Evolutionary conservation across 371 early-diverging fungal species (phyloP).

Genomic region (Haplosporangium sp.): DNA sequence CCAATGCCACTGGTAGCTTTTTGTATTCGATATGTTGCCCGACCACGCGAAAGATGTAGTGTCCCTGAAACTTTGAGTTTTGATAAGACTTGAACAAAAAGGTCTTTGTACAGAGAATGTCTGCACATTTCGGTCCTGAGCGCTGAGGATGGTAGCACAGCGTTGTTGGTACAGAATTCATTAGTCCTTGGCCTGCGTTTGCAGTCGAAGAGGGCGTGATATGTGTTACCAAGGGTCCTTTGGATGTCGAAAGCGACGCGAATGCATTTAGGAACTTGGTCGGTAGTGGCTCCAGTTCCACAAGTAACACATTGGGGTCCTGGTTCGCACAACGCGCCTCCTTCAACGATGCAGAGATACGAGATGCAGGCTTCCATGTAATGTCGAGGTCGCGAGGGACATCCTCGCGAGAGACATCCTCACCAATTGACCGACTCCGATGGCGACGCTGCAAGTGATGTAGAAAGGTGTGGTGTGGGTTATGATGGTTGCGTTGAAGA

Average conservation of each 20-base stretch:
- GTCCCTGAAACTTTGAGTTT: constrained; percentile 32
- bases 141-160: background rate
- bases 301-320: constrained; percentile 24
- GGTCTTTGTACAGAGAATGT: constrained; percentile 15
- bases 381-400: background rate
- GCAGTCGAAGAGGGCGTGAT: constrained; percentile 18
- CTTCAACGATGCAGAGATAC: constrained; percentile 25
- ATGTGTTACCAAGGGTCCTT: constrained; percentile 6
- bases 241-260: constrained; percentile 2
- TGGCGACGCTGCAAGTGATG: constrained; percentile 20
- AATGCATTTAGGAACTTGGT: constrained; percentile 13
- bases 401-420: constrained; percentile 14
- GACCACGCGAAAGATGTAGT: constrained; percentile 40
- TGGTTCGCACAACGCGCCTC: constrained; percentile 21
- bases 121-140: constrained; percentile 1
- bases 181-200: constrained; percentile 1
- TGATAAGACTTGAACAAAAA: constrained; percentile 40
- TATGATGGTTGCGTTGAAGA: constrained; percentile 2
- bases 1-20: constrained; percentile 17
- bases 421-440: constrained; percentile 32
- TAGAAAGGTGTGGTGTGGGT: constrained; percentile 6
- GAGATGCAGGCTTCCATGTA: background rate
- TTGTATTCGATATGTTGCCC: constrained; percentile 37
- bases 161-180: constrained; percentile 1
- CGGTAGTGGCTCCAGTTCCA: constrained; percentile 36